These are phyloP conservation scores for Phoma sp. DNA, from an alignment of 2,329 filamentous ascomycete species.

Conservation along the genomic window DNA sequence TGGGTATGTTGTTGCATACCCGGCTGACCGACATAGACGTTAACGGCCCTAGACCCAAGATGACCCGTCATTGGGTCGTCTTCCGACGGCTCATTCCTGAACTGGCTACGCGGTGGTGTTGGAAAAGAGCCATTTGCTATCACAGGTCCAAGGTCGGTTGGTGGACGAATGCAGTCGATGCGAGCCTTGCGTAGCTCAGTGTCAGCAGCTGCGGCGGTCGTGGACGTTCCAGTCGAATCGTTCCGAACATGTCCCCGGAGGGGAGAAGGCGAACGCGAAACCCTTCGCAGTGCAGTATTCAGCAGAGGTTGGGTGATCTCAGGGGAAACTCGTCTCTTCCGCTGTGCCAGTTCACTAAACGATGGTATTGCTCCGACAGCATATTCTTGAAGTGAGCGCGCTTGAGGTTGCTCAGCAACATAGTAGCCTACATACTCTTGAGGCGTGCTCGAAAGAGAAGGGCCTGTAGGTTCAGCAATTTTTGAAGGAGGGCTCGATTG, in stretches of 20 bases:
- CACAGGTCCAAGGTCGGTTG: conserved; percentile 41
- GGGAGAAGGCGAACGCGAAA: conserved; percentile 56
- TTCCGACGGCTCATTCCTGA: conserved; percentile 35
- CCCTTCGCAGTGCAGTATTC: conserved; percentile 42
- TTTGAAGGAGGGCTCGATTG: conserved; percentile 29
- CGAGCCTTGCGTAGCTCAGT: conserved; percentile 35
- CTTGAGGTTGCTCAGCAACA: conserved; percentile 51
- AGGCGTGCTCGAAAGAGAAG: conserved; percentile 46
- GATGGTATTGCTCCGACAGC: conserved; percentile 44
- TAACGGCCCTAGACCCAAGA: conserved; percentile 20
- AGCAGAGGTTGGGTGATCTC: conserved; percentile 50
- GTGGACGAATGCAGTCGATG: conserved; percentile 35
- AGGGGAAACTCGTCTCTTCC: conserved; percentile 51
- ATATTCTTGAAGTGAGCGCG: conserved; percentile 48
- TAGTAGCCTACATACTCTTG: conserved; percentile 60
- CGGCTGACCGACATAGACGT: conserved; percentile 32
- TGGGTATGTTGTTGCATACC: conserved; percentile 35
- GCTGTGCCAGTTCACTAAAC: conserved; percentile 50
- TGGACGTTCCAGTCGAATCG: conserved; percentile 42
- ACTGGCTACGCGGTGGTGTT: conserved; percentile 33
- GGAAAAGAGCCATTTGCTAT: conserved; percentile 51
- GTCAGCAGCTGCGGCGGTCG: conserved; percentile 11
- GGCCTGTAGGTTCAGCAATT: conserved; percentile 27
- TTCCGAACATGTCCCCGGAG: conserved; percentile 51
- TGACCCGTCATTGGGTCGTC: conserved; percentile 24